Conservation (phyloP, 202 grass and related monocot genomes). For the Sporobolus alterniflorus region DNA sequence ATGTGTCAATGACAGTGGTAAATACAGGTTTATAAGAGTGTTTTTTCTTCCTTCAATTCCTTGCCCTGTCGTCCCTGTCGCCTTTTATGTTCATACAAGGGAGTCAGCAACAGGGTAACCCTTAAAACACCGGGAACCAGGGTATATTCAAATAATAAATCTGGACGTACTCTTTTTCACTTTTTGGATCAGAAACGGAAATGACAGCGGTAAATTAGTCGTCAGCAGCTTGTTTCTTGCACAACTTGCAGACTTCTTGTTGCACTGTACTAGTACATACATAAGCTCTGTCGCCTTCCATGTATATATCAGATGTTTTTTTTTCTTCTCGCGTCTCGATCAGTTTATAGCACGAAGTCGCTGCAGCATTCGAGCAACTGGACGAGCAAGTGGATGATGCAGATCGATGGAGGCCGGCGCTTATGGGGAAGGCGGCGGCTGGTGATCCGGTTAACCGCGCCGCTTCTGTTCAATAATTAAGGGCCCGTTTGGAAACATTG, state of each 20-base stretch:
- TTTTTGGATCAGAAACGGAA: background rate
- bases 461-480: background rate
- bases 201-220: background rate
- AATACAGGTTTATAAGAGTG: too few species aligned
- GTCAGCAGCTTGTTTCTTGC: background rate
- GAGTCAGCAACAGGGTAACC: background rate
- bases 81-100: background rate
- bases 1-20: too few species aligned
- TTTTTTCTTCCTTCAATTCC: too few species aligned
- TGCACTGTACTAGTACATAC: background rate
- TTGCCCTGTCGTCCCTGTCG: too few species aligned
- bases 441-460: background rate
- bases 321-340: background rate
- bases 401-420: background rate
- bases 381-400: background rate
- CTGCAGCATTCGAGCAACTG: background rate
- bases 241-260: background rate
- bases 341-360: background rate
- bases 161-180: background rate
- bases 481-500: too few species aligned
- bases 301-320: background rate
- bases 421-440: background rate
- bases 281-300: background rate
- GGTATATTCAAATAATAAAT: background rate
- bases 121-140: background rate